Base-by-base conservation (phyloP, 495 filamentous ascomycete genomes). In the Talaromyces nanjingensis region DNA sequence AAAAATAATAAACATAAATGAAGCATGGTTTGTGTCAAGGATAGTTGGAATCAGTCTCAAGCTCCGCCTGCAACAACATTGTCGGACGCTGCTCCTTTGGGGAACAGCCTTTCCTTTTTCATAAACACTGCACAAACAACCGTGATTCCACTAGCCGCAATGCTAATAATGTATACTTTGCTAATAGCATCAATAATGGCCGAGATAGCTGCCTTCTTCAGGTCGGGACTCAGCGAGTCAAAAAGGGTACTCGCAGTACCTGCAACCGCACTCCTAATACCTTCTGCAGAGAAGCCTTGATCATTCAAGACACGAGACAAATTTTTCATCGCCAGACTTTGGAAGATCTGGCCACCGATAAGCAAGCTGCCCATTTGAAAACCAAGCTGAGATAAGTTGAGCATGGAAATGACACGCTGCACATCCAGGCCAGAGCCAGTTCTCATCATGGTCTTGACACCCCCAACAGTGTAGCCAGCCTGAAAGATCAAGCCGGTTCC, bases 391-490 rank as follows among this genome's bases (percentile, higher is more conserved):
- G 39, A 62, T 1, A 62, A 37, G 12, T 62, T 62, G 4, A 14
- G 60, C 60, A 62, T 49, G 14, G 60, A 62, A 27, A 20, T 53
- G 20, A 53, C 60, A n/a, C 31, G 60, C 18, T 62, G 60, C 14
- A 62, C 60, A 53, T 62, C 60, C 24, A 53, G 12, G 1, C 37
- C 60, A 12, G 31, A 45, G 37, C 60, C 60, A 14, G 60, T 62
- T 20, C n/a, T 8, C 60, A 14, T 52, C 24, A 62, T 62, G 5
- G 27, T 62, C 73, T 62, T 83, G 77, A 8, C n/a, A 7, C 31
- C 7, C 3, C 77, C 78, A 27, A 87, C 76, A 3, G 80, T 73
- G 70, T 81, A 85, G 12, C 73, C 71, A 1, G 78, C 73, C 66
- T 86, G 79, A 27, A 78, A 65, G 63, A 75, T 78, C 1, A 74